phyloP scores from a whole-genome alignment of 176 grass and related monocot genomes.

The Juncus effusus region DNA sequence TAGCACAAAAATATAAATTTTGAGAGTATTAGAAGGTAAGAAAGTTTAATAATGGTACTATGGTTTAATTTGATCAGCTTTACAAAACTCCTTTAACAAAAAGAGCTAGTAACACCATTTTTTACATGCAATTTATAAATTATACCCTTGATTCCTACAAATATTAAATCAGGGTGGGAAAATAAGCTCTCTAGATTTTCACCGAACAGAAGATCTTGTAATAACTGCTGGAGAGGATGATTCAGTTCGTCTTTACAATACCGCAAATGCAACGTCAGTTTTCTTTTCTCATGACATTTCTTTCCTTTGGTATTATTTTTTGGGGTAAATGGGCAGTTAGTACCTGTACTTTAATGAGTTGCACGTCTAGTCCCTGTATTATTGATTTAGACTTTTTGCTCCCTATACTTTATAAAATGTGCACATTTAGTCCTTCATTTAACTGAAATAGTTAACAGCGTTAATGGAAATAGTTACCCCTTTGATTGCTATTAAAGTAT shows the following conservation, averaged over 20 bases:
- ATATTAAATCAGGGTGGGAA: constrained; percentile 51
- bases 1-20: background rate
- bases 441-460: no score
- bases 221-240: constrained; percentile 86
- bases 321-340: background rate
- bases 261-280: constrained; percentile 68
- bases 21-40: no score
- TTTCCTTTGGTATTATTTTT: background rate
- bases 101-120: background rate
- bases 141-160: constrained; percentile 10
- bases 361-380: no score
- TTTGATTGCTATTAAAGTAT: background rate
- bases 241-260: constrained; percentile 84
- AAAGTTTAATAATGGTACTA: background rate
- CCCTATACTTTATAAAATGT: constrained; percentile 14
- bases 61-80: background rate
- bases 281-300: constrained; percentile 2
- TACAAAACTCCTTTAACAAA: background rate
- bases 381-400: no score
- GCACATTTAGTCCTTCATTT: background rate
- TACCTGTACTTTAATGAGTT: background rate
- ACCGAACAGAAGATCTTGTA: constrained; percentile 85
- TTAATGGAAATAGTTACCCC: background rate
- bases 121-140: background rate
- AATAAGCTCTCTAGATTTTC: constrained; percentile 93